Evolutionary conservation across 306 rosid genomes (phyloP).

Genomic region (Albizia julibrissin): DNA sequence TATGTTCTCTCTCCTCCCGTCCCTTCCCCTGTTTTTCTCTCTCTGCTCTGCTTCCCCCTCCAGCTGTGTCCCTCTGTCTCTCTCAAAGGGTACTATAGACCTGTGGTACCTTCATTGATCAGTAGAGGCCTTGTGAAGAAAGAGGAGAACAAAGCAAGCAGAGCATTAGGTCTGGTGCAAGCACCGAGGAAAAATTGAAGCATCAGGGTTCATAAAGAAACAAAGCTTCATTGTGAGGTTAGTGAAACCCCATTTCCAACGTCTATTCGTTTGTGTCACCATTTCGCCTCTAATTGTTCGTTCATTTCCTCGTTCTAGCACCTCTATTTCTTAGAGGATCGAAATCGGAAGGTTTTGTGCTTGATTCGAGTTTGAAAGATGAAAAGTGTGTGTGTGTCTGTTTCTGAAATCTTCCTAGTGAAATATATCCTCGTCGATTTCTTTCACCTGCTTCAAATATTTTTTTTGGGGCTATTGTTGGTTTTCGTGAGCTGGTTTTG

Average conservation of each 20-base stretch:
- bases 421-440: background rate
- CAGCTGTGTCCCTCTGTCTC: conserved; percentile 26
- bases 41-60: background rate
- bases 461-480: background rate
- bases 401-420: conserved; percentile 4
- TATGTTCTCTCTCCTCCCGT: background rate
- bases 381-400: conserved; percentile 24
- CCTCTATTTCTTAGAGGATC: background rate
- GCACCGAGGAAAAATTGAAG: conserved; percentile 14
- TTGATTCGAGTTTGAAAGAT: background rate
- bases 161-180: background rate
- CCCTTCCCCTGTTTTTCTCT: conserved; percentile 1
- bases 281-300: conserved; percentile 18
- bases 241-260: background rate
- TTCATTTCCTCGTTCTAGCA: background rate
- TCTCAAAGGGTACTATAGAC: background rate
- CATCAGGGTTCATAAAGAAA: background rate
- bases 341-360: conserved; percentile 13
- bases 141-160: background rate
- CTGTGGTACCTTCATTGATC: conserved; percentile 14
- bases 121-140: background rate
- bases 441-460: background rate
- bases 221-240: conserved; percentile 31
- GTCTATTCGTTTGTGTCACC: conserved; percentile 6
- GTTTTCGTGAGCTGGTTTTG: background rate